Percentiles rank a stretch among this genome's conserved stretches.
Evolutionary conservation across 192 early-diverging fungal genomes (phyloP).

Genomic region (Backusella tarrabulga): DNA sequence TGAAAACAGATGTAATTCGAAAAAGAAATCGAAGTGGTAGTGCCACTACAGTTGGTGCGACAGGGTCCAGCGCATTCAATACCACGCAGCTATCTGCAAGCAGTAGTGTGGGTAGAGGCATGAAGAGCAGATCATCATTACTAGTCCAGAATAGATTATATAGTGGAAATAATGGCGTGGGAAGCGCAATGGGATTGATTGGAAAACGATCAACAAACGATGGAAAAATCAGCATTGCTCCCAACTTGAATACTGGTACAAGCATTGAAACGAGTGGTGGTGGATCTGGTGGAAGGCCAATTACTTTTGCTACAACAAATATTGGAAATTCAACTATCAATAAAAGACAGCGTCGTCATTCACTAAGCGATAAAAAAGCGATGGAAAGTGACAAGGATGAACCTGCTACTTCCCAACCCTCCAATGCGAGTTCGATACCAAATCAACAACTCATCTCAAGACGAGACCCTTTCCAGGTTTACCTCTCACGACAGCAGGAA

Average conservation of each 20-base stretch:
- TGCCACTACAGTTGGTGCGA: background rate
- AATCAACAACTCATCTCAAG: background rate
- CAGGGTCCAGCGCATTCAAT: background rate
- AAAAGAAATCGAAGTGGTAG: conserved; percentile 69
- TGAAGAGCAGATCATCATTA: background rate
- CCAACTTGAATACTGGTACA: background rate
- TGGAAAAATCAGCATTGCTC: background rate
- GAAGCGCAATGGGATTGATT: background rate
- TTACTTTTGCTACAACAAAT: background rate
- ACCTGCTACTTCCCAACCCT: background rate
- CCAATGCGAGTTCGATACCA: background rate
- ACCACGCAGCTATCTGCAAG: background rate
- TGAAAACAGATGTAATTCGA: conserved; percentile 83
- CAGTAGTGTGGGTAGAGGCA: background rate
- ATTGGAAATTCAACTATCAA: background rate
- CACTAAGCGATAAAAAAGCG: background rate
- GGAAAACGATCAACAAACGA: background rate
- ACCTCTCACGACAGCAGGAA: background rate
- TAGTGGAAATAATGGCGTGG: background rate
- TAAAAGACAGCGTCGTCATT: conserved; percentile 19
- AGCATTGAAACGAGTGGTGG: conserved; percentile 2
- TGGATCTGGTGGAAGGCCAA: conserved; percentile 7
- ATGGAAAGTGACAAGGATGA: background rate
- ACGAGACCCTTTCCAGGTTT: background rate
- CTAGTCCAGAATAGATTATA: background rate